These are phyloP conservation scores for Aspergillus ochraceoroseus DNA, from an alignment of 2,329 filamentous ascomycete genomes.

Conservation along the genomic window DNA sequence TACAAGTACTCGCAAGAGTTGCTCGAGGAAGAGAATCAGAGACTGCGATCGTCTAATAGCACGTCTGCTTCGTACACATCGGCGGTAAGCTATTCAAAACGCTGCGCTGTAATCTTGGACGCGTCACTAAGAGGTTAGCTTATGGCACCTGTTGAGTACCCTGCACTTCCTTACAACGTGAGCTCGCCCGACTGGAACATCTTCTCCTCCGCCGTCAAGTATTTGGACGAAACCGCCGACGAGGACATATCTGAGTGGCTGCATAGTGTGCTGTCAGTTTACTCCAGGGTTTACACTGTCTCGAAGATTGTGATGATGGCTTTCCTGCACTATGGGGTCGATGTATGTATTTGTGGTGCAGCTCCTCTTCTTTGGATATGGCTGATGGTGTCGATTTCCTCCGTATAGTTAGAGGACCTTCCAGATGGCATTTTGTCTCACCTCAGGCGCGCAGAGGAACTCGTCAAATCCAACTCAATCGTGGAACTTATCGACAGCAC, in stretches of 20 bases:
- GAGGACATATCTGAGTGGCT: conserved; percentile 25
- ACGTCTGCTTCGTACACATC: conserved; percentile 21
- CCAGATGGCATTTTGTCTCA: conserved; percentile 30
- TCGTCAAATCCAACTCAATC: conserved; percentile 27
- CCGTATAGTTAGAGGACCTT: conserved; percentile 29
- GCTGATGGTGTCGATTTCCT: neutral
- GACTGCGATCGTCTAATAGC: conserved; percentile 16
- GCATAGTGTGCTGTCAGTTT: conserved; percentile 29
- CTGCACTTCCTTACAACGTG: conserved; percentile 30
- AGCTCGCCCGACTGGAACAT: conserved; percentile 30
- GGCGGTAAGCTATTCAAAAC: conserved; percentile 17
- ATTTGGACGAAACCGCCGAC: conserved; percentile 19
- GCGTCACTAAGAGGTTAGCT: conserved; percentile 8
- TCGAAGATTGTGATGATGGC: conserved; percentile 35
- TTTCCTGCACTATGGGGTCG: conserved; percentile 32
- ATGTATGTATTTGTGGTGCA: conserved; percentile 24
- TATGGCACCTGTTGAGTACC: conserved; percentile 20
- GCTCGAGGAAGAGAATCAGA: conserved; percentile 13
- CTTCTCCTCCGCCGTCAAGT: conserved; percentile 12
- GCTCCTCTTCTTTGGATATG: neutral
- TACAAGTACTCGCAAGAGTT: conserved; percentile 24
- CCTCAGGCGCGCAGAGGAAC: conserved; percentile 30
- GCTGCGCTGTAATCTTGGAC: neutral
- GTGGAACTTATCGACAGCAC: conserved; percentile 30
- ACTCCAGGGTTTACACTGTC: conserved; percentile 33